These are phyloP conservation scores for Pyrus pyrifolia DNA, from an alignment of 306 rosid genomes.

Conservation along the genomic window DNA sequence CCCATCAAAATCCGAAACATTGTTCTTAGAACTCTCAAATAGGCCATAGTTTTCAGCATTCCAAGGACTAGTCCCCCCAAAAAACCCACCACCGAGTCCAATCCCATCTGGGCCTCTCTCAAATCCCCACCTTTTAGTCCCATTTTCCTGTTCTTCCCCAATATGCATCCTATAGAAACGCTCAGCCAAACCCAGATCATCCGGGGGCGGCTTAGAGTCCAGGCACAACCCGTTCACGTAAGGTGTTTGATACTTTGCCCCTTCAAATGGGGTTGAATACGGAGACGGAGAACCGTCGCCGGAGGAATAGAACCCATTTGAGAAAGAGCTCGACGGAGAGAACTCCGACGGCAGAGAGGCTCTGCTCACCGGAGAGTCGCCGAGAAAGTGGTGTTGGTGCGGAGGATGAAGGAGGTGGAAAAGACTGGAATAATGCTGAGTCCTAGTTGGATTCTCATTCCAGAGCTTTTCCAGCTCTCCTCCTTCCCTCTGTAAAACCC, in stretches of 20 bases:
- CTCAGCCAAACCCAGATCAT: slow-evolving; percentile 28
- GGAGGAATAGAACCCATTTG: slow-evolving; percentile 18
- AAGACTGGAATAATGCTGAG: slow-evolving; percentile 11
- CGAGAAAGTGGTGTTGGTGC: slow-evolving; percentile 12
- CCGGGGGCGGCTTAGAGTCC: background rate
- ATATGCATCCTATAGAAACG: slow-evolving; percentile 23
- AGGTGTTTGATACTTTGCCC: slow-evolving; percentile 6
- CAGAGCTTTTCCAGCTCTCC: slow-evolving; percentile 4
- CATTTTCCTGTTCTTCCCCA: slow-evolving; percentile 20
- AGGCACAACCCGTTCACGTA: slow-evolving; percentile 5
- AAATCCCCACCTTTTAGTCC: slow-evolving; percentile 14
- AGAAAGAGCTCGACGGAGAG: slow-evolving; percentile 24
- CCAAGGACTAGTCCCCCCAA: slow-evolving; percentile 18
- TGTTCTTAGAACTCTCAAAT: slow-evolving; percentile 10
- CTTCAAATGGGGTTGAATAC: slow-evolving; percentile 21
- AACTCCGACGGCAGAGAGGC: slow-evolving; percentile 20
- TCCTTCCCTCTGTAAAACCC: slow-evolving; percentile 5
- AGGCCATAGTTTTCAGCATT: slow-evolving; percentile 18
- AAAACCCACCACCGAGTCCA: slow-evolving; percentile 13
- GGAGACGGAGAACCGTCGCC: slow-evolving; percentile 1
- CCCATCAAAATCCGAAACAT: slow-evolving; percentile 2
- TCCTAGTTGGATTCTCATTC: slow-evolving; percentile 7
- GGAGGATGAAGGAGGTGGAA: slow-evolving; percentile 3
- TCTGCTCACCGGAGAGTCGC: slow-evolving; percentile 24
- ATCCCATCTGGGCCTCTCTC: slow-evolving; percentile 10